Evolutionary conservation across 768 basidiomycete species (phyloP), one percentile per base, ranked within the genome.

Genomic region (Leccinum boreale): DNA sequence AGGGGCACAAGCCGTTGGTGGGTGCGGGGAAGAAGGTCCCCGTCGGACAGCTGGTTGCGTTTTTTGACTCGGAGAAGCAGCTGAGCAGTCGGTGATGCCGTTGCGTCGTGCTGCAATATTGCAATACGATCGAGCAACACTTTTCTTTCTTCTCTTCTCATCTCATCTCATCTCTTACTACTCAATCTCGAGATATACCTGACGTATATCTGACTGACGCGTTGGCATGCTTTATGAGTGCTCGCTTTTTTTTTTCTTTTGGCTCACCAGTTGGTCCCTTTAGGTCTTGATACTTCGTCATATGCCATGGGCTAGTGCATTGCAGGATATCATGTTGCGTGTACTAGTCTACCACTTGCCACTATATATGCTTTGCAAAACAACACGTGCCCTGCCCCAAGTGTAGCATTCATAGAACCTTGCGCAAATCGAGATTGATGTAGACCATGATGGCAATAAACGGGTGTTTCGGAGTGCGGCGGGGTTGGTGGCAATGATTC

Each of bases 11-110:
- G 63, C 73, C 73, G 62, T 68, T 67, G 47, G 62, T 58, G 64
- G 76, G 58, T 50, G 52, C 65, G 4, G 78, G 75, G 45, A 83
- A 78, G 53, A 92, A 91, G 75, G 81, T 89, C 14, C 84, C 88
- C 1, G 80, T 93, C 44, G 87, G 85, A 10, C 82, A 92, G 65
- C 72, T 94, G 45, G 89, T 92, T 14, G 90, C 90, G n/a, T 93
- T 89, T 72, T 94, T 94, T 65, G 89, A 92, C 33, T 69, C 71
- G 23, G 72, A 74, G 50, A 68, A 53, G 60, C 17, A 36, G 45
- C n/a, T 42, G 42, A 57, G 23, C 48, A 42, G 50, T 51, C 42
- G 19, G 42, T 44, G 10, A 24, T 47, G 23, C 24, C 4, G 46
- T 47, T 47, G 14, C 14, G 23, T 24, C 15, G 12, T 15, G 23